Conservation (phyloP, 1,284 basidiomycete species). For the Marasmius sp. region DNA sequence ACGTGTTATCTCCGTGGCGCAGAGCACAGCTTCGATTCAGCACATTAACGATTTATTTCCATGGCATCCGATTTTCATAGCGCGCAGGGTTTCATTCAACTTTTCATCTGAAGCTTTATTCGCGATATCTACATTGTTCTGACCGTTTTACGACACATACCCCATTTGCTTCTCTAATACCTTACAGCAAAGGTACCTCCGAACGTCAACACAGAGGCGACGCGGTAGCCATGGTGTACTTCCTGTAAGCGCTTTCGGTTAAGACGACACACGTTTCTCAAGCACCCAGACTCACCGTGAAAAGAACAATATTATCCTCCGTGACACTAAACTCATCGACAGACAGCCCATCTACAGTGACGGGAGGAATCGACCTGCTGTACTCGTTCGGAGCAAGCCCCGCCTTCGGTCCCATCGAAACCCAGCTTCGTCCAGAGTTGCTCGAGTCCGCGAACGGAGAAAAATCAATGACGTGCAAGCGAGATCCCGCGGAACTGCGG, state of each 20-base stretch:
- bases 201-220: slow-evolving; percentile 45
- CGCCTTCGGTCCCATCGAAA: slow-evolving; percentile 37
- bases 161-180: not conserved
- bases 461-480: slow-evolving; percentile 43
- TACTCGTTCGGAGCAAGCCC: slow-evolving; percentile 38
- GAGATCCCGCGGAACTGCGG: slow-evolving; percentile 19
- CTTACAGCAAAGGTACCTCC: slow-evolving; percentile 26
- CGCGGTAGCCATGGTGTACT: slow-evolving; percentile 33
- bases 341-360: slow-evolving; percentile 34
- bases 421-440: slow-evolving; percentile 33
- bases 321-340: slow-evolving; percentile 42
- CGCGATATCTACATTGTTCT: too few relatives aligned
- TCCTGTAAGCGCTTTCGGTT: slow-evolving; percentile 29
- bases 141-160: not conserved
- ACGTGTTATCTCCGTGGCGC: too few relatives aligned
- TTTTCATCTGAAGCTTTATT: too few relatives aligned
- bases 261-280: not conserved
- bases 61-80: too few relatives aligned
- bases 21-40: too few relatives aligned
- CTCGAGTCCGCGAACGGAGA: slow-evolving; percentile 35
- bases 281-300: slow-evolving; percentile 33
- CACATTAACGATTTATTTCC: too few relatives aligned
- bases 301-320: slow-evolving; percentile 49
- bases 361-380: slow-evolving; percentile 38
- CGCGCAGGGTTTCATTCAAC: too few relatives aligned